phyloP scores from a whole-genome alignment of 345 rosid genomes.

The Camelina neglecta region DNA sequence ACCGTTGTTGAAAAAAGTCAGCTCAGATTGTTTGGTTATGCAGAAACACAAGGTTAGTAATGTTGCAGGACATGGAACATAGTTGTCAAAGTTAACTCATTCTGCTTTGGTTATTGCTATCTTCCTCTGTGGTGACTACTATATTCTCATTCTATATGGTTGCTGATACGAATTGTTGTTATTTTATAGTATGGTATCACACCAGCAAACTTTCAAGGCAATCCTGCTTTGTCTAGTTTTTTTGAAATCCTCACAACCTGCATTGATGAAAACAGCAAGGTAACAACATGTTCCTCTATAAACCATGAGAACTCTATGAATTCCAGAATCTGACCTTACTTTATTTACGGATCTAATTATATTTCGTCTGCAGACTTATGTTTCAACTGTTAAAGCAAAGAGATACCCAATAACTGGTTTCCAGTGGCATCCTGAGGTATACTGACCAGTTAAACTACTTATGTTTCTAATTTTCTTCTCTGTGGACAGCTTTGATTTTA shows the following conservation, averaged over 20 bases:
- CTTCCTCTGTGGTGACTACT: not conserved
- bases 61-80: not conserved
- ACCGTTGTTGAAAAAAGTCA: constrained; percentile 63
- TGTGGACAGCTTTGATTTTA: not conserved
- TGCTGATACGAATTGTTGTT: constrained; percentile 13
- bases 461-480: not conserved
- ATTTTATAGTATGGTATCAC: constrained; percentile 76
- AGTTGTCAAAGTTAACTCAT: not conserved
- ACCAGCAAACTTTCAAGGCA: constrained; percentile 56
- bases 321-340: not conserved
- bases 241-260: constrained; percentile 81
- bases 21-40: constrained; percentile 86
- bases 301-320: constrained; percentile 10
- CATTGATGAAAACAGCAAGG: constrained; percentile 68
- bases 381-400: constrained; percentile 80
- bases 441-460: not conserved
- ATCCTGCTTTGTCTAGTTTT: constrained; percentile 61
- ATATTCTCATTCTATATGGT: not conserved
- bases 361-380: constrained; percentile 62
- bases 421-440: constrained; percentile 98
- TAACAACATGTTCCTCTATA: constrained; percentile 14
- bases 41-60: constrained; percentile 84
- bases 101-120: not conserved
- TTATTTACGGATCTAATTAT: not conserved
- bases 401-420: constrained; percentile 85